Percentiles rank a stretch among this genome's conserved stretches.
Conservation (phyloP, 1,284 basidiomycete genomes). For the Paramarasmius palmivorus region DNA sequence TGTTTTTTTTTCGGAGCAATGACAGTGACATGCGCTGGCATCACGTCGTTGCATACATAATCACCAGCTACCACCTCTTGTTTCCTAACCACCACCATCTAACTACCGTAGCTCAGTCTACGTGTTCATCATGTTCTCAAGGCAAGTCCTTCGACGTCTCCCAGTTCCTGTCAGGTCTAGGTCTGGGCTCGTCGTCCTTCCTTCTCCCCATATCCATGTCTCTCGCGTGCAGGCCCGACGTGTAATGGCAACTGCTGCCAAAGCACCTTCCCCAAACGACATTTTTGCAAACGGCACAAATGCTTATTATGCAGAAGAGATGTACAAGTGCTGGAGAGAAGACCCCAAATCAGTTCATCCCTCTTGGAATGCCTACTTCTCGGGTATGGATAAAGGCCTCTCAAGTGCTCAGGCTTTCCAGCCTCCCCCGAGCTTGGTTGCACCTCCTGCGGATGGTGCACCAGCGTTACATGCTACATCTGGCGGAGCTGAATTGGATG, state of each 20-base stretch:
- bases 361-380: constrained; percentile 96
- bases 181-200: neutral
- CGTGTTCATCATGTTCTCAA: constrained; percentile 14
- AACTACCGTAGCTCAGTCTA: constrained; percentile 13
- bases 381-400: constrained; percentile 89
- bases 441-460: constrained; percentile 77
- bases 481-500: constrained; percentile 80
- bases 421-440: constrained; percentile 75
- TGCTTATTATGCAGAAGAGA: constrained; percentile 94
- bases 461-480: constrained; percentile 70
- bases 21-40: too few species aligned
- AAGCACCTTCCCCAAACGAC: constrained; percentile 69
- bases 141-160: constrained; percentile 17
- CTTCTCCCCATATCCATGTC: constrained; percentile 1
- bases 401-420: constrained; percentile 84
- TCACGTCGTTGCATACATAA: too few species aligned
- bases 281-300: constrained; percentile 91
- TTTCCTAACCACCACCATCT: constrained; percentile 15
- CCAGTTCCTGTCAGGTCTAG: constrained; percentile 2
- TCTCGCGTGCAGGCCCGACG: too few species aligned
- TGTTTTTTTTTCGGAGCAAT: too few species aligned
- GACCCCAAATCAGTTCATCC: constrained; percentile 92
- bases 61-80: too few species aligned
- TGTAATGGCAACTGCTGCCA: constrained; percentile 50
- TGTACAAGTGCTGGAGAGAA: constrained; percentile 90